Base-by-base conservation (phyloP, 495 filamentous ascomycete genomes). In the Glarea lozoyensis region DNA sequence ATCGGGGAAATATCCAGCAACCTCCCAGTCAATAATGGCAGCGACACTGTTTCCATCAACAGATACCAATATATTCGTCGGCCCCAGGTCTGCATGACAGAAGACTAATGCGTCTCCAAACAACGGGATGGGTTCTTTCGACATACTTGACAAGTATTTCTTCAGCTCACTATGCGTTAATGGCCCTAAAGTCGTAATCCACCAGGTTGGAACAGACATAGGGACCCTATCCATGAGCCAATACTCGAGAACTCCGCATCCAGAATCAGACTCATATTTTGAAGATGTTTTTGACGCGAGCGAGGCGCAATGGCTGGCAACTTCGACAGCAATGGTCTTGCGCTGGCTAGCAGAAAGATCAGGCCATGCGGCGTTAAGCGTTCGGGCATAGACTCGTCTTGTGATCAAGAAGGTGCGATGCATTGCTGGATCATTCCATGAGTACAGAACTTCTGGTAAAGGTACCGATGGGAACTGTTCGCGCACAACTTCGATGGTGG, bases 21-120 rank as follows among this genome's bases (percentile, higher is more conserved):
- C n/a, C 24, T 45, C 42, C 42, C 42, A 45, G 32, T 45, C 42
- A 21, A 45, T 38, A 23, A 45, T 45, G 9, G 25, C 42, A 45
- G 31, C 30, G 7, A 45, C 32, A 18, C 13, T 23, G 42, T 39
- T 41, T 11, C 42, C 42, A 42, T 45, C 42, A 16, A 42, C 33
- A 10, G 31, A 45, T 10, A 45, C 22, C 6, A 45, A 11, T 12
- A 45, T 45, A 18, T 45, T 45, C 7, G 42, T 45, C 6, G 42
- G 42, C 6, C 42, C 19, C 41, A 45, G 42, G 25, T 45, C 42
- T 9, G 9, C 4, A 18, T 45, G 42, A 19, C 41, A 45, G 42
- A 39, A 45, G 35, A 12, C 13, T n/a, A 45, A 22, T 16, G 21
- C 12, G 16, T 25, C 18, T 4, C 15, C 37, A 21, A 39, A 22